These are phyloP conservation scores for Russula sp. DNA, from an alignment of 768 basidiomycete genomes.

Conservation along the genomic window DNA sequence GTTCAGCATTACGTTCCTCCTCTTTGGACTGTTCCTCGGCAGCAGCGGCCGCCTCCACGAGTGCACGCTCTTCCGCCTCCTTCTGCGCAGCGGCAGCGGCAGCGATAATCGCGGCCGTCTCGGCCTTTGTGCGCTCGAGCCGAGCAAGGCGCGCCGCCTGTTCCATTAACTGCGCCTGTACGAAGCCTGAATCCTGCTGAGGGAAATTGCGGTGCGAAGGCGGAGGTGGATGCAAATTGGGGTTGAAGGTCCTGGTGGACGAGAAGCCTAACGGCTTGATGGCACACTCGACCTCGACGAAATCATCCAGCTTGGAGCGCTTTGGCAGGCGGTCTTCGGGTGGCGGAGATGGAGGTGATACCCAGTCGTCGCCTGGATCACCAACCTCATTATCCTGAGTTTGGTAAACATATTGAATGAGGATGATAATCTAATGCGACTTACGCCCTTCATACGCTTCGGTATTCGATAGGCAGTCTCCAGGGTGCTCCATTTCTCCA, in stretches of 20 bases:
- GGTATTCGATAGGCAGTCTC: constrained; percentile 85
- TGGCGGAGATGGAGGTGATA: constrained; percentile 5
- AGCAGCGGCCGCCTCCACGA: constrained; percentile 29
- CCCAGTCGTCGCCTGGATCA: constrained; percentile 17
- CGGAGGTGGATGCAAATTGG: not conserved
- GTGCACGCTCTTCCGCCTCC: constrained; percentile 30
- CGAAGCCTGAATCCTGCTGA: not conserved
- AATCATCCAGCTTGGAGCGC: constrained; percentile 30
- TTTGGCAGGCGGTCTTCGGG: constrained; percentile 31
- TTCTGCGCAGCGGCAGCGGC: constrained; percentile 38
- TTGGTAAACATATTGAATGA: not conserved
- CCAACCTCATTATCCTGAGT: constrained; percentile 35
- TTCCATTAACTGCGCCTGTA: constrained; percentile 1
- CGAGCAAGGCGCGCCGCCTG: constrained; percentile 20
- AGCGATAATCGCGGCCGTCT: constrained; percentile 44
- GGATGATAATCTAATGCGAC: constrained; percentile 23
- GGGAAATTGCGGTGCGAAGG: not conserved
- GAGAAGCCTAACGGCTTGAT: constrained; percentile 35
- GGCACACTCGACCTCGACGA: constrained; percentile 21
- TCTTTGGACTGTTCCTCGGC: constrained; percentile 30
- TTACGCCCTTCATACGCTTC: constrained; percentile 53
- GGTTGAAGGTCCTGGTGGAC: not conserved
- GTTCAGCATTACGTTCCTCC: constrained; percentile 33
- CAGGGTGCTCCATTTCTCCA: constrained; percentile 77
- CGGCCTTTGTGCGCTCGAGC: constrained; percentile 31